Conservation (phyloP, 1,139 yeast genomes). For the Scheffersomyces segobiensis region DNA sequence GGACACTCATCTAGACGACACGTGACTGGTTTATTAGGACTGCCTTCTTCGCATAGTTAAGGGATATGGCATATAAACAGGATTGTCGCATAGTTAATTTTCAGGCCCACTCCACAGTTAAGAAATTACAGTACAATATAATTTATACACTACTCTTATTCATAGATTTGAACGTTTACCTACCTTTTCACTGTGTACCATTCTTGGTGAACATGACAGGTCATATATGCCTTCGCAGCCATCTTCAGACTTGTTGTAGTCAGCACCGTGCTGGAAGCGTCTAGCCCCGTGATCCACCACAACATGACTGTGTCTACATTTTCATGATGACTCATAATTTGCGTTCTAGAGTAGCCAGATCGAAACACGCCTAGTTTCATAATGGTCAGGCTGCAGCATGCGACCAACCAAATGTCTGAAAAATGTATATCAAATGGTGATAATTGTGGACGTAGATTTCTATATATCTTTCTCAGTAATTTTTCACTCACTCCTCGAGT, state of each 20-base stretch:
- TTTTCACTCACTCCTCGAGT: not conserved
- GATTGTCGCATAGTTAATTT: not conserved
- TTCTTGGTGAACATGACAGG: not conserved
- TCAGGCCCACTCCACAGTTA: not conserved
- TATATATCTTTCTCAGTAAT: not conserved
- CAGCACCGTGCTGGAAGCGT: not conserved
- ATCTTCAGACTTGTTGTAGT: not conserved
- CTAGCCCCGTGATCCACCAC: not conserved
- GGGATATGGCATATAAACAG: not conserved
- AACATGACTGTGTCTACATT: slow-evolving; percentile 1
- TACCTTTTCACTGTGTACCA: not conserved
- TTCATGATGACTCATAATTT: slow-evolving; percentile 50
- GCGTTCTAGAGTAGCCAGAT: slow-evolving; percentile 48
- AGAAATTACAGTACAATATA: not conserved
- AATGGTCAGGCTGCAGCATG: slow-evolving; percentile 34
- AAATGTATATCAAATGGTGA: not conserved
- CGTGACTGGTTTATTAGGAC: not conserved
- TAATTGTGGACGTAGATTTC: not conserved
- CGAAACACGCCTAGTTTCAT: slow-evolving; percentile 54
- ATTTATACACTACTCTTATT: not conserved
- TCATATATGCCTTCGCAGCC: not conserved
- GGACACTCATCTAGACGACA: not conserved
- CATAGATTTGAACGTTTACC: not conserved
- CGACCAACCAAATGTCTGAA: slow-evolving; percentile 39
- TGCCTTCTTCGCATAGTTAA: not conserved